A percentile compares a stretch with the other conserved stretches of the same genome.
Conservation (phyloP, 2,329 filamentous ascomycete genomes). For the Phaeosphaeria sp. region DNA sequence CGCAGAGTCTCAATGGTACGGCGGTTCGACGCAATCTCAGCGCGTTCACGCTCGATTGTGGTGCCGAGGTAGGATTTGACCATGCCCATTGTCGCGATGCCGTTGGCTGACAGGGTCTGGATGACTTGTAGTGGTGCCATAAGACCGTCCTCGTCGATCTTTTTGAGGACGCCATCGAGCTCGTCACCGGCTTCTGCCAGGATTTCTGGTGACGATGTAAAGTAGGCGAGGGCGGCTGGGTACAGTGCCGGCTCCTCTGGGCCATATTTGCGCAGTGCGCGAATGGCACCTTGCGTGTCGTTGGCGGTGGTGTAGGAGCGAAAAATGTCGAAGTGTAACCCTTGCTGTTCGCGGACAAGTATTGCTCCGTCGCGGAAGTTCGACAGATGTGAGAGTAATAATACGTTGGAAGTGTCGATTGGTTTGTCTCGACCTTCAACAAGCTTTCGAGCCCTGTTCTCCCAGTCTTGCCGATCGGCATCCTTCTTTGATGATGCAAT, state of each 20-base stretch:
- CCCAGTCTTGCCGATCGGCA: constrained; percentile 78
- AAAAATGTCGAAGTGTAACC: constrained; percentile 93
- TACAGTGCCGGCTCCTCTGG: constrained; percentile 90
- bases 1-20: constrained; percentile 84
- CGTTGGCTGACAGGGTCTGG: constrained; percentile 79
- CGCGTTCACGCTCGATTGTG: constrained; percentile 86
- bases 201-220: constrained; percentile 82
- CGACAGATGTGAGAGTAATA: constrained; percentile 89
- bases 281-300: constrained; percentile 89
- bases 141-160: constrained; percentile 87
- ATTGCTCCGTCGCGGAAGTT: constrained; percentile 90
- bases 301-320: constrained; percentile 92
- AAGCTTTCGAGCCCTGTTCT: constrained; percentile 85
- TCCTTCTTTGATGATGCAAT: constrained; percentile 80
- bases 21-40: constrained; percentile 84
- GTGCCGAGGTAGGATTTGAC: constrained; percentile 90
- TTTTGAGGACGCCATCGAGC: constrained; percentile 77
- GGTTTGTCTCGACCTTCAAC: constrained; percentile 80
- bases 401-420: constrained; percentile 93
- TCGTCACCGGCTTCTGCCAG: constrained; percentile 88
- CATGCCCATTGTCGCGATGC: constrained; percentile 95
- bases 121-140: constrained; percentile 98
- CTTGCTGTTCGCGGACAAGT: constrained; percentile 91
- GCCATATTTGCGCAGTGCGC: constrained; percentile 89
- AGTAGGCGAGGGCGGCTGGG: constrained; percentile 88